Conservation (phyloP, 2,329 filamentous ascomycete genomes). For the Lachnellula subtilissima region DNA sequence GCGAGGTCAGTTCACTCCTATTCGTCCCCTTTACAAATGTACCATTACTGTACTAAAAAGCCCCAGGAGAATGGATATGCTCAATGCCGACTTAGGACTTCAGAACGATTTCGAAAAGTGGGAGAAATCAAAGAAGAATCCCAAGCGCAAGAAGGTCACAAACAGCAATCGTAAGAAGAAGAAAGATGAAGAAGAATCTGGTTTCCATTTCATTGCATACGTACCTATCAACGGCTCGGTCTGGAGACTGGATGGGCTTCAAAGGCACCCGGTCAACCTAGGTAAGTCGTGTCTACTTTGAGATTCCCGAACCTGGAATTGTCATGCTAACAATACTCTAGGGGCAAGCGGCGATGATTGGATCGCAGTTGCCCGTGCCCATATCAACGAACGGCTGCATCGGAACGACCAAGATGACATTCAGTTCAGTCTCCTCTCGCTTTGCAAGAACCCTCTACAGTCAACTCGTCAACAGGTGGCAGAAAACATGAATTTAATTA, state of each 20-base stretch:
- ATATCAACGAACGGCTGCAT: conserved; percentile 64
- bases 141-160: conserved; percentile 36
- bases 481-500: conserved; percentile 37
- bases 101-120: conserved; percentile 44
- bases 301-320: conserved; percentile 6
- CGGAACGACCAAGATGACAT: conserved; percentile 60
- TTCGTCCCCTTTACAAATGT: not conserved
- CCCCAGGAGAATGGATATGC: conserved; percentile 65
- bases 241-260: conserved; percentile 86
- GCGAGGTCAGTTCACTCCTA: conserved; percentile 48
- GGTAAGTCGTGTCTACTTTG: conserved; percentile 36
- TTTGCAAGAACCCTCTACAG: conserved; percentile 62
- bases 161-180: conserved; percentile 36
- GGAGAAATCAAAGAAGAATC: conserved; percentile 13
- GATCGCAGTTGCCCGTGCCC: conserved; percentile 58
- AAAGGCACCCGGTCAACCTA: conserved; percentile 63
- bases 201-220: conserved; percentile 87
- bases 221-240: conserved; percentile 69
- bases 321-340: conserved; percentile 11
- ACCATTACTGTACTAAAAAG: not conserved
- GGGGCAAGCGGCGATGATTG: conserved; percentile 49
- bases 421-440: conserved; percentile 72
- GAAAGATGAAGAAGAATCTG: conserved; percentile 51
- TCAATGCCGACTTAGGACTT: conserved; percentile 64
- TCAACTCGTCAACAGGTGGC: conserved; percentile 35